Base-by-base conservation (phyloP, 768 basidiomycete species). In the Sarcodon aspratus region DNA sequence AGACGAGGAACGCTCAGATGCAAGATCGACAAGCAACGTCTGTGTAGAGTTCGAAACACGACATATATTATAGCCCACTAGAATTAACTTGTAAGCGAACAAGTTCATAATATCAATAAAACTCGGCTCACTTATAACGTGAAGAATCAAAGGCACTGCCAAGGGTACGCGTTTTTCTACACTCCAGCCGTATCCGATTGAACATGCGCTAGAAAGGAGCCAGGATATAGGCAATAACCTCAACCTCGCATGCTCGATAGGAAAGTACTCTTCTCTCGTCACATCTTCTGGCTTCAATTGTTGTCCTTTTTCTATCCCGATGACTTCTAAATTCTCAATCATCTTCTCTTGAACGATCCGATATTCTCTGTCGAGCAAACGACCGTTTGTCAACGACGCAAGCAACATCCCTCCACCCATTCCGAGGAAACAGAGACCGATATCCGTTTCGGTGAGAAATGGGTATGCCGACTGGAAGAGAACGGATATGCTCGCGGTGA, bases 351-450 rank as follows among this genome's bases (percentile, higher is more conserved):
- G 70, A 44, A 67, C 65, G 54, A 58, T 62, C 54, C 56, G 72
- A 60, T 82, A 94, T 52, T 88, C 79, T 53, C 66, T 65, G 54
- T 93, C 84, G 7, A 90, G 60, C 9, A 85, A 56, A 48, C 67
- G 74, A 3, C 90, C 89, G 17, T 70, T 78, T 1, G 70, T 18
- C n/a, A 69, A 59, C 15, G 78, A 73, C 10, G 87, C 82, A 12
- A 82, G 45, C 8, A 78, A 62, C 65, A 80, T 80, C 0, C 90
- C 92, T 12, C 77, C 74, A 1, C 88, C 91, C 46, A 83, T 74
- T 1, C 80, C 76, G 47, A 92, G 65, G 66, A 82, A 93, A 61
- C 85, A 90, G 5, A 93, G 63, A 2, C 90, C 90, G 33, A 86
- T 71, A 18, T 76, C 71, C 3, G 79, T 78, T 52, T 85, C 74